Evolutionary conservation across 139 green algal genomes (phyloP).

Genomic region (Penium margaritaceum): DNA sequence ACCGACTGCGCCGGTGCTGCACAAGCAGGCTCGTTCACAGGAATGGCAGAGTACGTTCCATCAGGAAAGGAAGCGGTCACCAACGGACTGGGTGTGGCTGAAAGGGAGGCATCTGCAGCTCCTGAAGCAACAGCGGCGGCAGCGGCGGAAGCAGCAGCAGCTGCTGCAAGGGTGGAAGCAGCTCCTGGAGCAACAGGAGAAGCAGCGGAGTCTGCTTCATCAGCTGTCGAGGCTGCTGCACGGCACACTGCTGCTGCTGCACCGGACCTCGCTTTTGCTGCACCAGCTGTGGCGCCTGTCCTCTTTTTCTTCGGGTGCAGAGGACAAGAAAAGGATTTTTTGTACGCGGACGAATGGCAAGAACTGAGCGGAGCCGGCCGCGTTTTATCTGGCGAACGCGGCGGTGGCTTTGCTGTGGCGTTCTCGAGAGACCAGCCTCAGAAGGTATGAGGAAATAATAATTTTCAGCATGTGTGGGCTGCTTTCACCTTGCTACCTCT

Average conservation of each 20-base stretch:
- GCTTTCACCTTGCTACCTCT: no score
- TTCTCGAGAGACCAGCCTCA: conserved; percentile 44
- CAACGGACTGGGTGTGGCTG: neutral
- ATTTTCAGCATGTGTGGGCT: no score
- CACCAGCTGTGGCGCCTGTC: conserved; percentile 34
- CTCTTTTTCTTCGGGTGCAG: conserved; percentile 84
- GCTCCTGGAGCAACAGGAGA: neutral
- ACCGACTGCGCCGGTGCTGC: neutral
- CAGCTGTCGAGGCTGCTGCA: neutral
- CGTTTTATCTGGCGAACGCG: neutral
- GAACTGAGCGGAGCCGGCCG: neutral
- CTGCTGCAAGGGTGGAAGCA: no score
- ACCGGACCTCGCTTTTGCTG: neutral
- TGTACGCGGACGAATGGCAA: conserved; percentile 64
- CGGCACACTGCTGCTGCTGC: neutral
- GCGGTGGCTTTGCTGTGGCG: conserved; percentile 40
- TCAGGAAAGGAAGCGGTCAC: neutral
- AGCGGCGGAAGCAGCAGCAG: neutral
- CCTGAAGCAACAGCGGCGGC: neutral
- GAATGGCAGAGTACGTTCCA: neutral
- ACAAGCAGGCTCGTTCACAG: neutral
- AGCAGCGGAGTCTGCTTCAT: neutral
- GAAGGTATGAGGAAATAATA: no score
- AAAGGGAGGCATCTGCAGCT: neutral
- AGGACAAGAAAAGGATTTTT: conserved; percentile 61